Conservation (phyloP, 495 filamentous ascomycete genomes). For the Aspergillus bridgeri region DNA sequence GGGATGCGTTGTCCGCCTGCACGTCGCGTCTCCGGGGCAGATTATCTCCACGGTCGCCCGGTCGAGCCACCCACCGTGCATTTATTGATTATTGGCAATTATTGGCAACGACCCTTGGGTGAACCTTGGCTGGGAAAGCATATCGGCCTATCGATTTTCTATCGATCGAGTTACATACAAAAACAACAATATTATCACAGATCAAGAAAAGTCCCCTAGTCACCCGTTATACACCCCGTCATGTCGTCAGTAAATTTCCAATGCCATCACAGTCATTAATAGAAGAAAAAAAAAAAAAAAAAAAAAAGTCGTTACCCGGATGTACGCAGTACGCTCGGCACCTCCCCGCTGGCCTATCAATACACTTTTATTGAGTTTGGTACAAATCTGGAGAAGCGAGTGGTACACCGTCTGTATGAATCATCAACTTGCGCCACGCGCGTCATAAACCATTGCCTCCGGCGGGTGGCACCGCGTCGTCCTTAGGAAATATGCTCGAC, state of each 20-base stretch:
- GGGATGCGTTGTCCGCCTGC: background rate
- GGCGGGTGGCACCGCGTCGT: background rate
- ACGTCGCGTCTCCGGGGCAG: background rate
- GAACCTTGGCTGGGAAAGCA: background rate
- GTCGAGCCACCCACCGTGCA: background rate
- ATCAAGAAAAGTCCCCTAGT: background rate
- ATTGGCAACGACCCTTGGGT: slow-evolving; percentile 13
- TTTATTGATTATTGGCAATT: slow-evolving; percentile 13
- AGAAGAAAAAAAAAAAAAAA: too few species aligned
- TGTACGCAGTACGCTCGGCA: background rate
- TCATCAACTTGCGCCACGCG: slow-evolving; percentile 17
- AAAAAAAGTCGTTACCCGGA: background rate
- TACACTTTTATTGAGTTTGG: background rate
- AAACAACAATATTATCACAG: background rate
- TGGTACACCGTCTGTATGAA: slow-evolving; percentile 11
- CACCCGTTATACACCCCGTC: background rate
- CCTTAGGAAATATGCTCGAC: slow-evolving; percentile 19
- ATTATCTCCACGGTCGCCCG: slow-evolving; percentile 5
- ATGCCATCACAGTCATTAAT: background rate
- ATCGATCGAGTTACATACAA: background rate
- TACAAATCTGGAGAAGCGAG: background rate
- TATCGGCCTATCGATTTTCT: background rate
- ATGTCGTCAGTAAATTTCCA: background rate
- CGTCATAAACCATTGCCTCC: slow-evolving; percentile 16
- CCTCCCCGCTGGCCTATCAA: background rate